A percentile compares a stretch with the other conserved stretches of the same genome.
phyloP scores from a whole-genome alignment of 2,329 filamentous ascomycete genomes.

The Peltaster fructicola region DNA sequence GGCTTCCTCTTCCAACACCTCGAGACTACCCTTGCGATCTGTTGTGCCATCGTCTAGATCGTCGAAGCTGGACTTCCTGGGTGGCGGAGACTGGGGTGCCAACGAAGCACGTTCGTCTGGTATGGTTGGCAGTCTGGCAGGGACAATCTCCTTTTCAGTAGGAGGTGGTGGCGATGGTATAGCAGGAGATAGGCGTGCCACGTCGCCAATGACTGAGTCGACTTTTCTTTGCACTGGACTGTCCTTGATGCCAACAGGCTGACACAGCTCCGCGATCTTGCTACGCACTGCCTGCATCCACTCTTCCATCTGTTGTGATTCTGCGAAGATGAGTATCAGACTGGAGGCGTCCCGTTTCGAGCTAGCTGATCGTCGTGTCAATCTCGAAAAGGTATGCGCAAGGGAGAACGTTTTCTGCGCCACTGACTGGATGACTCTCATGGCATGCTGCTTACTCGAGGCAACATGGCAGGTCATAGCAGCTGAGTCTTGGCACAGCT shows the following conservation, averaged over 20 bases:
- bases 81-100: background rate
- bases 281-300: conserved; percentile 54
- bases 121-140: background rate
- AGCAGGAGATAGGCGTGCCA: background rate
- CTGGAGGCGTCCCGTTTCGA: conserved; percentile 32
- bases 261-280: conserved; percentile 53
- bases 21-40: conserved; percentile 1
- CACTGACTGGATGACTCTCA: conserved; percentile 53
- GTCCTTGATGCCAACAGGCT: background rate
- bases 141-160: background rate
- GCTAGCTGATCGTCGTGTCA: conserved; percentile 32
- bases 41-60: background rate
- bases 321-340: conserved; percentile 56
- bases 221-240: background rate
- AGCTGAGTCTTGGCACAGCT: conserved; percentile 55
- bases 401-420: conserved; percentile 37
- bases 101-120: background rate
- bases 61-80: conserved; percentile 1
- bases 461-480: conserved; percentile 69
- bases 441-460: conserved; percentile 61
- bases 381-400: conserved; percentile 39
- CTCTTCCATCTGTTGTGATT: conserved; percentile 53
- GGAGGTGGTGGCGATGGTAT: conserved; percentile 2
- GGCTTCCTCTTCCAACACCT: conserved; percentile 1
- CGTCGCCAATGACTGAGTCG: background rate